Conservation (phyloP, 2,329 filamentous ascomycete species). For the Arthroderma sp. region DNA sequence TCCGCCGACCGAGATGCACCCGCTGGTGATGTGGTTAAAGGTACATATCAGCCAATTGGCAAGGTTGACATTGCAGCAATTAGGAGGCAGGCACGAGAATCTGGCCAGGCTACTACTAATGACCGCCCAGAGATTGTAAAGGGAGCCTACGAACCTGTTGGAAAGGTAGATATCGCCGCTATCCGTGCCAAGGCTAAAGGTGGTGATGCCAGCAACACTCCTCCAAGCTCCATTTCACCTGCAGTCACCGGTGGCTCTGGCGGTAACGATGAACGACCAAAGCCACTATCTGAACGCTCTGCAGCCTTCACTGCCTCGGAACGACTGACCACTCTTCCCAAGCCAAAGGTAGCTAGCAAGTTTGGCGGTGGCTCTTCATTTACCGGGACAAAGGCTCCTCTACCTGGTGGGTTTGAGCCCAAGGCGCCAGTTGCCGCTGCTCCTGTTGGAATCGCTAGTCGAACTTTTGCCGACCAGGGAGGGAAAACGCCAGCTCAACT, state of each 20-base stretch:
- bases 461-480: conserved; percentile 86
- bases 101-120: conserved; percentile 43
- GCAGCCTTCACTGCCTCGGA: conserved; percentile 62
- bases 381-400: conserved; percentile 76
- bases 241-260: conserved; percentile 36
- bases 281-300: conserved; percentile 61
- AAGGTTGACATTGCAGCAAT: conserved; percentile 97
- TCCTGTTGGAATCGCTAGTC: conserved; percentile 68
- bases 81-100: conserved; percentile 57
- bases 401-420: conserved; percentile 55
- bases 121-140: conserved; percentile 77
- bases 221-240: conserved; percentile 30
- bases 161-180: conserved; percentile 93
- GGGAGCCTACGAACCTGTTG: conserved; percentile 85
- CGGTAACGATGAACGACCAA: conserved; percentile 40
- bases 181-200: conserved; percentile 70
- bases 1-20: conserved; percentile 40
- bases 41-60: conserved; percentile 83
- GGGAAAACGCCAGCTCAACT: conserved; percentile 94
- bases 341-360: conserved; percentile 87
- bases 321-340: conserved; percentile 74
- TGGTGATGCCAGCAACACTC: conserved; percentile 22
- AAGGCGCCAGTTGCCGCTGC: conserved; percentile 46
- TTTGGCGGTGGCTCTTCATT: conserved; percentile 65
- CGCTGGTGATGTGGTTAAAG: conserved; percentile 57